These are phyloP conservation scores for Boechera divaricarpa DNA, from an alignment of 345 rosid genomes.

Conservation along the genomic window DNA sequence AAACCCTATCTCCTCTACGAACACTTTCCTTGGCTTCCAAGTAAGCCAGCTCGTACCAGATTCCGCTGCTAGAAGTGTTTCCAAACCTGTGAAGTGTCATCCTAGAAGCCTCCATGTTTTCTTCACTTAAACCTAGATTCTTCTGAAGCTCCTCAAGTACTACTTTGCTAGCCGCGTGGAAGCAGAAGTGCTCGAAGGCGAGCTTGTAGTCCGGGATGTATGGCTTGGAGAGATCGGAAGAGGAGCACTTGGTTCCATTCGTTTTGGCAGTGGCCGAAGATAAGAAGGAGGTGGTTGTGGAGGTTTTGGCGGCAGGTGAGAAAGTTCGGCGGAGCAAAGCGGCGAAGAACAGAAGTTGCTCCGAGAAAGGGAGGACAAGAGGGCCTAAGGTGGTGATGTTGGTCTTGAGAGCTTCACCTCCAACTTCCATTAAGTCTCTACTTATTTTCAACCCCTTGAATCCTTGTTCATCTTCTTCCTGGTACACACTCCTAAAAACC, in stretches of 20 bases:
- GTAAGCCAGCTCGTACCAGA: constrained; percentile 91
- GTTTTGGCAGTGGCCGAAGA: constrained; percentile 2
- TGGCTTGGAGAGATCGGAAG: constrained; percentile 56
- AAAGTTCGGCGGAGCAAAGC: constrained; percentile 58
- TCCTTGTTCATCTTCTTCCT: constrained; percentile 84
- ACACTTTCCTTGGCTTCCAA: constrained; percentile 89
- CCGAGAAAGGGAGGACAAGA: constrained; percentile 89
- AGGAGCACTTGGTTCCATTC: constrained; percentile 32
- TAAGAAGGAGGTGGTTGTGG: not conserved
- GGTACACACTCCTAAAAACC: constrained; percentile 69
- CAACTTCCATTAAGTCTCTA: constrained; percentile 83
- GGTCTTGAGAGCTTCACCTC: constrained; percentile 90
- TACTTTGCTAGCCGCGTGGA: constrained; percentile 83
- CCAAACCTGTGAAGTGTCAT: constrained; percentile 90
- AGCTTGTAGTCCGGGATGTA: constrained; percentile 97
- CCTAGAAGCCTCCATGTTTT: constrained; percentile 84
- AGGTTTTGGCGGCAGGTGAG: constrained; percentile 34
- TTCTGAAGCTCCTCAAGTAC: constrained; percentile 86
- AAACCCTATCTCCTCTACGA: constrained; percentile 73
- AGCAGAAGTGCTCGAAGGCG: constrained; percentile 92
- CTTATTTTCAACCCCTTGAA: constrained; percentile 78
- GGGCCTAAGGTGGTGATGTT: constrained; percentile 98
- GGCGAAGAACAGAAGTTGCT: constrained; percentile 84
- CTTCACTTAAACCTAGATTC: constrained; percentile 79
- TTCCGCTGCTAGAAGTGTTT: constrained; percentile 90